Evolutionary conservation across 1,284 basidiomycete genomes (phyloP).

Genomic region (Leccinum pachyderme): DNA sequence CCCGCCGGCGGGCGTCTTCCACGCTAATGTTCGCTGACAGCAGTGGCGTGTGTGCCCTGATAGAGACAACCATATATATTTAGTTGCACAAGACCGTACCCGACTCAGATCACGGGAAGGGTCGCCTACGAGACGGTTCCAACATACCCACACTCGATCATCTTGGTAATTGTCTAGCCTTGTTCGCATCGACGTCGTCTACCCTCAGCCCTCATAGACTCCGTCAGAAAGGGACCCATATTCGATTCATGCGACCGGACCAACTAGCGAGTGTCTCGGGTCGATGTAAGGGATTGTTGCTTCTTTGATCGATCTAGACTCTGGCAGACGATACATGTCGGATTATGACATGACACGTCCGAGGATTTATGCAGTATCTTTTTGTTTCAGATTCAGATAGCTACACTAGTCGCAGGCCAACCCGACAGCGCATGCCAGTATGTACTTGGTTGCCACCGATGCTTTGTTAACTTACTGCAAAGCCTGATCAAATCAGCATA

Average conservation of each 20-base stretch:
- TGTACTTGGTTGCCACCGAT: background rate
- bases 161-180: slow-evolving; percentile 14
- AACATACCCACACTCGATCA: slow-evolving; percentile 1
- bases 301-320: slow-evolving; percentile 10
- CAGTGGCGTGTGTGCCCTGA: background rate
- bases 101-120: slow-evolving; percentile 6
- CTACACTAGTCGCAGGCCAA: background rate
- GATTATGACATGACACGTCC: slow-evolving; percentile 4
- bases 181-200: slow-evolving; percentile 23
- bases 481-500: background rate
- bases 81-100: slow-evolving; percentile 4
- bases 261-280: slow-evolving; percentile 14
- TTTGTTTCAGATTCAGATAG: slow-evolving; percentile 6
- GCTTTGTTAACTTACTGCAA: background rate
- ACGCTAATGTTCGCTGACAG: background rate
- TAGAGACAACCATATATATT: slow-evolving; percentile 17
- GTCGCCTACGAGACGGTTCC: background rate
- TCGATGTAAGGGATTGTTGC: background rate
- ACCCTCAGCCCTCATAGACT: slow-evolving; percentile 19
- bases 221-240: slow-evolving; percentile 20
- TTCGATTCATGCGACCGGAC: slow-evolving; percentile 14
- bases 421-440: background rate
- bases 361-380: background rate
- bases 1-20: background rate
- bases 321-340: slow-evolving; percentile 3